These are phyloP conservation scores for Cajanus cajan DNA, from an alignment of 306 rosid species.

Conservation along the genomic window DNA sequence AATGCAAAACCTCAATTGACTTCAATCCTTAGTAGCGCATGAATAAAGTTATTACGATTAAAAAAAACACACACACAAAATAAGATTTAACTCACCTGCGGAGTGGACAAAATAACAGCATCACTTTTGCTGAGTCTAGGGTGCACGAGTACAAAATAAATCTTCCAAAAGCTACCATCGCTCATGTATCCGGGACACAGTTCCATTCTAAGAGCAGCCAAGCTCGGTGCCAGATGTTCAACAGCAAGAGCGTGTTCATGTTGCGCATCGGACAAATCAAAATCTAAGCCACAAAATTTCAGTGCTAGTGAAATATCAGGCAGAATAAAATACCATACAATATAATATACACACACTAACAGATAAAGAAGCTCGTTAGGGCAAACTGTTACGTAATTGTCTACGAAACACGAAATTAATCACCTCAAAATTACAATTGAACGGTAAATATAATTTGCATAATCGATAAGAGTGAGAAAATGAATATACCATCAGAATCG, in stretches of 20 bases:
- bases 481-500: slow-evolving; percentile 61
- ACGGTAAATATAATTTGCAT: background rate
- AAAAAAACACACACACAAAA: background rate
- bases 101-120: slow-evolving; percentile 68
- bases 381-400: background rate
- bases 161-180: slow-evolving; percentile 78
- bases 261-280: slow-evolving; percentile 80
- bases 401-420: background rate
- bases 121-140: slow-evolving; percentile 66
- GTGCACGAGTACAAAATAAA: slow-evolving; percentile 77
- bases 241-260: slow-evolving; percentile 89
- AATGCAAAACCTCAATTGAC: background rate
- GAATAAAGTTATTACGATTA: background rate
- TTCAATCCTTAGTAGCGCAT: background rate
- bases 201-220: slow-evolving; percentile 83
- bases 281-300: slow-evolving; percentile 39
- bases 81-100: slow-evolving; percentile 55
- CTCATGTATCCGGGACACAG: slow-evolving; percentile 86
- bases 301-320: background rate
- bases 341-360: background rate
- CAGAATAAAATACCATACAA: background rate
- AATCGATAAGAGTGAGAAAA: background rate
- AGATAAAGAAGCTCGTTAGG: background rate
- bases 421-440: background rate
- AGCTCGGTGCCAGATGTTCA: slow-evolving; percentile 67